phyloP scores from a whole-genome alignment of 139 green algal species.

The Zygnema circumcarinatum region DNA sequence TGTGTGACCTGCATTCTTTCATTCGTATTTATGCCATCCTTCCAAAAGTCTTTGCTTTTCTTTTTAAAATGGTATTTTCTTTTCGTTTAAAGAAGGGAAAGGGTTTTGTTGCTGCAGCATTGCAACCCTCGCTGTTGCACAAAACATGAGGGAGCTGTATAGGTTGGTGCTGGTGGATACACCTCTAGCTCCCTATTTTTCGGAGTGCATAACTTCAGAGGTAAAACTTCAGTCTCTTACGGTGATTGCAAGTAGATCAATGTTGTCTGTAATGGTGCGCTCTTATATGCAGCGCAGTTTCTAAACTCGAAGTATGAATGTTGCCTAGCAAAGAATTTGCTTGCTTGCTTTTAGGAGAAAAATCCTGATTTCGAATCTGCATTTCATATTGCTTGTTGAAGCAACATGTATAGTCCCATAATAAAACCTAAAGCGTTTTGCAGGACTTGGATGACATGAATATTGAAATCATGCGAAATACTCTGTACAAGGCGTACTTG shows the following conservation, averaged over 20 bases:
- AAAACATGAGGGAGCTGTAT: slow-evolving; percentile 97
- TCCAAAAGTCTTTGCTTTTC: neutral
- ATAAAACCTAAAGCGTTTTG: too few relatives aligned
- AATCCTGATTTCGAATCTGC: too few relatives aligned
- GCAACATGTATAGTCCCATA: too few relatives aligned
- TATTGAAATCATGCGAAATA: slow-evolving; percentile 97
- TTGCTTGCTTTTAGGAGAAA: too few relatives aligned
- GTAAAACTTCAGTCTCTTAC: slow-evolving; percentile 8
- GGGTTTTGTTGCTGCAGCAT: slow-evolving; percentile 73
- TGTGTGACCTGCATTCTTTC: neutral
- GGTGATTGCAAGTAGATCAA: too few relatives aligned
- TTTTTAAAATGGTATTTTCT: too few relatives aligned
- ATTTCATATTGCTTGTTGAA: too few relatives aligned
- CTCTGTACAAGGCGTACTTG: slow-evolving; percentile 98
- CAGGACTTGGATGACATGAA: slow-evolving; percentile 99
- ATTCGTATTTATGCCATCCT: neutral
- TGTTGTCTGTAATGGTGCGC: too few relatives aligned
- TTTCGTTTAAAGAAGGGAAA: too few relatives aligned
- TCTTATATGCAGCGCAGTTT: too few relatives aligned
- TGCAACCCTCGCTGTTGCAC: slow-evolving; percentile 90
- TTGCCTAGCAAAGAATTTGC: too few relatives aligned
- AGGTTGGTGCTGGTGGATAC: slow-evolving; percentile 95
- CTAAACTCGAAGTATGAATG: too few relatives aligned
- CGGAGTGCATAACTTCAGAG: slow-evolving; percentile 64
- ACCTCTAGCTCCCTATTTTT: slow-evolving; percentile 96